phyloP scores from a whole-genome alignment of 345 rosid genomes.

The Moricandia moricandioides region DNA sequence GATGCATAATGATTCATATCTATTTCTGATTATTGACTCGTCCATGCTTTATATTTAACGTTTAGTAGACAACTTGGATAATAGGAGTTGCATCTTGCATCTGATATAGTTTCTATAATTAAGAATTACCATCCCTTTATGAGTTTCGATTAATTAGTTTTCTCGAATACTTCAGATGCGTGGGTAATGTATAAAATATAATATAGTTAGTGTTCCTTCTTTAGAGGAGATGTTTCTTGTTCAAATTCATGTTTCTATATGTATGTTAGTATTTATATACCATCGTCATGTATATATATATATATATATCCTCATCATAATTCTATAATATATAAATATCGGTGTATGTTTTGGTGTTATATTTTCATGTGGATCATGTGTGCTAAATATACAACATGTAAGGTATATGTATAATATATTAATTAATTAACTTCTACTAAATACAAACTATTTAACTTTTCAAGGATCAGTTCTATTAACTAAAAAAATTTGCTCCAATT shows the following conservation, averaged over 20 bases:
- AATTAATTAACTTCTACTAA: not conserved
- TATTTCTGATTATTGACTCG: not conserved
- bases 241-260: constrained; percentile 10
- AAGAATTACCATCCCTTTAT: not conserved
- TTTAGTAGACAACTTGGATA: constrained; percentile 1
- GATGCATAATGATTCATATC: not conserved
- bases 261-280: not conserved
- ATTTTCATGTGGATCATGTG: constrained; percentile 19
- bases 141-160: not conserved
- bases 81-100: constrained; percentile 17
- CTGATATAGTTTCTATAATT: not conserved
- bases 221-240: constrained; percentile 9
- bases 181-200: constrained; percentile 11
- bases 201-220: constrained; percentile 5
- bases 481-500: not conserved
- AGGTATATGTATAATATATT: not conserved
- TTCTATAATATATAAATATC: not conserved
- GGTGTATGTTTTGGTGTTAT: not conserved
- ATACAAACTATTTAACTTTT: not conserved
- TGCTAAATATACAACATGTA: not conserved
- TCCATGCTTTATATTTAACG: not conserved
- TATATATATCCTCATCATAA: not conserved
- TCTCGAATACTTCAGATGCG: constrained; percentile 4
- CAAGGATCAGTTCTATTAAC: not conserved
- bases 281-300: too few species aligned